Percentiles rank a stretch among this genome's conserved stretches.
Evolutionary conservation across 2,329 filamentous ascomycete species (phyloP).

Genomic region (Sordariomycetes sp.): DNA sequence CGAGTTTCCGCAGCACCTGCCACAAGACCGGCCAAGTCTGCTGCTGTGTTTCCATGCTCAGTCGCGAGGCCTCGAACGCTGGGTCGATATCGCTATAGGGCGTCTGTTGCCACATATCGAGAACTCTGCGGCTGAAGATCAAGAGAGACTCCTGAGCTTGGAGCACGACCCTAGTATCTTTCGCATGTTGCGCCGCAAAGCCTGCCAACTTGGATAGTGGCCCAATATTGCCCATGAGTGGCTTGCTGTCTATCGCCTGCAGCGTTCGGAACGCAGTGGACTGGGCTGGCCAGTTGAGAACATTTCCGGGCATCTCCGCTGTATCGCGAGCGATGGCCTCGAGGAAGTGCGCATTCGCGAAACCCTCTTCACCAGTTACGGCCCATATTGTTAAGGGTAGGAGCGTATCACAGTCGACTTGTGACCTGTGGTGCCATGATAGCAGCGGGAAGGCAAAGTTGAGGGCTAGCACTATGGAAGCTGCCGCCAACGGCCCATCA

Average conservation of each 20-base stretch:
- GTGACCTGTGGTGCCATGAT: slow-evolving; percentile 45
- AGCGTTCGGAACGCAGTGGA: slow-evolving; percentile 54
- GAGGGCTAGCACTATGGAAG: slow-evolving; percentile 58
- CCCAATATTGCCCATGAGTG: slow-evolving; percentile 58
- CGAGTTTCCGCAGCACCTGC: slow-evolving; percentile 62
- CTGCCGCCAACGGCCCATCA: slow-evolving; percentile 31
- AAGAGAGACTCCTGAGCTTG: slow-evolving; percentile 51
- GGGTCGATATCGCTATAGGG: slow-evolving; percentile 65
- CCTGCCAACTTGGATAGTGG: slow-evolving; percentile 56
- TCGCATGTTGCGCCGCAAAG: slow-evolving; percentile 51
- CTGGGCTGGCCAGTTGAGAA: slow-evolving; percentile 54
- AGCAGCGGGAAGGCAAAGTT: slow-evolving; percentile 70
- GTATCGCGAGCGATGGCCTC: slow-evolving; percentile 60
- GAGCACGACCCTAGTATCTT: slow-evolving; percentile 34
- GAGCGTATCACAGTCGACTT: slow-evolving; percentile 59
- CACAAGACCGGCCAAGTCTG: slow-evolving; percentile 64
- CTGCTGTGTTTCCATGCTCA: slow-evolving; percentile 57
- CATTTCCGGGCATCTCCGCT: slow-evolving; percentile 27
- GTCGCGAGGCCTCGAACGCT: slow-evolving; percentile 51
- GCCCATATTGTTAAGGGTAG: slow-evolving; percentile 61
- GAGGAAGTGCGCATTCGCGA: slow-evolving; percentile 69
- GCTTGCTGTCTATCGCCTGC: slow-evolving; percentile 47
- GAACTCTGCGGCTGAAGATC: slow-evolving; percentile 55
- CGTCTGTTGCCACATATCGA: slow-evolving; percentile 65
- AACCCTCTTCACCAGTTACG: slow-evolving; percentile 62